These are phyloP conservation scores for Hyphodiscus sp. DNA, from an alignment of 2,329 filamentous ascomycete species.

Conservation along the genomic window DNA sequence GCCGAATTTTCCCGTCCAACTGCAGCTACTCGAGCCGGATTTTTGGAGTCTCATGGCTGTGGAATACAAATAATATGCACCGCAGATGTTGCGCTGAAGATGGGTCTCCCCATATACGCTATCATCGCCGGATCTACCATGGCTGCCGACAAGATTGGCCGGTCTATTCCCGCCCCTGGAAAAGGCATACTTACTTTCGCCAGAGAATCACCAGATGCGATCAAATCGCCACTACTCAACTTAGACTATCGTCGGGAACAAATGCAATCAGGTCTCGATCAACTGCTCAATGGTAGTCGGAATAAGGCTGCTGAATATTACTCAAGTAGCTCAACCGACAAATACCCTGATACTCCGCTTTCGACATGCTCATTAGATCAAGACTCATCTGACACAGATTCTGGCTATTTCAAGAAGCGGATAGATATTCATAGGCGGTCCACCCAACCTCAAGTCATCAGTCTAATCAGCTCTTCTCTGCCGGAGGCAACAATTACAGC, in stretches of 20 bases:
- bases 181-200: slow-evolving; percentile 93
- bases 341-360: no score
- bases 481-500: slow-evolving; percentile 57
- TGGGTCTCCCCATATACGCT: slow-evolving; percentile 96
- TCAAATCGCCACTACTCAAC: slow-evolving; percentile 86
- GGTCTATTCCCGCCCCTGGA: slow-evolving; percentile 89
- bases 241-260: slow-evolving; percentile 86
- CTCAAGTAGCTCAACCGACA: neutral
- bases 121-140: slow-evolving; percentile 86
- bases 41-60: slow-evolving; percentile 97
- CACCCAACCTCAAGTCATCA: no score
- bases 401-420: no score
- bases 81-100: slow-evolving; percentile 85
- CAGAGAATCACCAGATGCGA: slow-evolving; percentile 78
- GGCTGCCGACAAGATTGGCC: slow-evolving; percentile 95
- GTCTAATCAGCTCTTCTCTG: no score
- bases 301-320: neutral
- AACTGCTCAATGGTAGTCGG: neutral
- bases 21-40: slow-evolving; percentile 88
- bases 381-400: no score
- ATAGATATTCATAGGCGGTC: no score
- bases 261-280: slow-evolving; percentile 84
- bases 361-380: no score
- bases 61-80: slow-evolving; percentile 98
- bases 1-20: slow-evolving; percentile 95